Base-by-base conservation (phyloP, 2,329 filamentous ascomycete species). In the Rhexocercosporidium sp. region DNA sequence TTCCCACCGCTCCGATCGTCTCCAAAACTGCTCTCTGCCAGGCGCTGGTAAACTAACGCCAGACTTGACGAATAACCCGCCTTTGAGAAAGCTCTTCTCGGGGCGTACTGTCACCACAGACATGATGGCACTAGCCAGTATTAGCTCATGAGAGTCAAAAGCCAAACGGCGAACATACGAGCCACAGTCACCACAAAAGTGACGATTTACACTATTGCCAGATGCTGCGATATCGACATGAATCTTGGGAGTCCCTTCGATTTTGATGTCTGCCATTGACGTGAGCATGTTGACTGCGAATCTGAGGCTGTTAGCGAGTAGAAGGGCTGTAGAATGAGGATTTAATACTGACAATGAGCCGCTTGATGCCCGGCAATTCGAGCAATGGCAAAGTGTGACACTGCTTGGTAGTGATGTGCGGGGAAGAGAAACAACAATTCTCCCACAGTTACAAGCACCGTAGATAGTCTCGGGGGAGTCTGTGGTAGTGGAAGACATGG, bases 141-240 rank as follows among this genome's bases (percentile, higher is more conserved):
- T 59, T 18, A 51, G 29, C 12, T 27, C 8, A 14, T 60, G 12
- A 22, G 27, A 9, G 18, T 18, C 25, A 29, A 5, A 39, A 25
- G 31, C 47, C 3, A n/a, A 20, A 41, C 2, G 3, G 25, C 16
- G 14, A 29, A 34, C 44, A 41, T 66, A 68, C 68, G 62, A 63
- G 61, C 68, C 68, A 41, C 68, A 69, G 37, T 67, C 62, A 2
- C 65, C 65, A 59, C 68, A 69, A 29, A 69, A 69, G 29, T 68
- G 51, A 6, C 65, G 20, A 27, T 66, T 44, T 14, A 60, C 39
- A 16, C 46, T 68, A 25, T 66, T 68, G 18, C 68, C 68, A 11
- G 60, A 68, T 14, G 16, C 20, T 5, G 66, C 54, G 22, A 46
- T 54, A 25, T 68, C 66, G 25, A 27, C 46, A 31, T 66, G 63